phyloP scores from a whole-genome alignment of 176 grass and related monocot species.

The Carex scoparia region DNA sequence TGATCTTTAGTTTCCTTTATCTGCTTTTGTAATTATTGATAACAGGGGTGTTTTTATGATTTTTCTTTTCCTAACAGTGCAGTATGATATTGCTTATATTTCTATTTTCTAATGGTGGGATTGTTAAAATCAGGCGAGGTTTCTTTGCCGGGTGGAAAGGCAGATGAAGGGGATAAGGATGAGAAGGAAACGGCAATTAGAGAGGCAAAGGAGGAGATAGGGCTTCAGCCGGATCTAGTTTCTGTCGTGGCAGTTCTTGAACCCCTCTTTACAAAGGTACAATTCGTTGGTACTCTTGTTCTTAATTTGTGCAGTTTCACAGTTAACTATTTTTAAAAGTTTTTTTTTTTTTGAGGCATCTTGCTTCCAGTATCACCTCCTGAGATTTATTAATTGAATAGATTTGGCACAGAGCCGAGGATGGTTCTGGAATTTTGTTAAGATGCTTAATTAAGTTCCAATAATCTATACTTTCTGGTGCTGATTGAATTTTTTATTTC shows the following conservation, averaged over 20 bases:
- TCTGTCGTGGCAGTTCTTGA: slow-evolving; percentile 68
- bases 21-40: neutral
- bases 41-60: neutral
- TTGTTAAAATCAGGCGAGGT: slow-evolving; percentile 53
- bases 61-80: neutral
- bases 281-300: neutral
- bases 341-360: neutral
- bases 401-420: neutral
- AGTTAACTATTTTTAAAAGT: neutral
- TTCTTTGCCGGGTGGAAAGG: slow-evolving; percentile 80
- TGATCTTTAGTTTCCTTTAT: neutral
- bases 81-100: neutral
- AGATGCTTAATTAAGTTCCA: neutral
- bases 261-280: slow-evolving; percentile 82
- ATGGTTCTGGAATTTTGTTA: neutral
- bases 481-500: neutral
- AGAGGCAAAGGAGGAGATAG: slow-evolving; percentile 87
- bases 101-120: neutral
- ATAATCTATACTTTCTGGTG: neutral
- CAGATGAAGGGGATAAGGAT: slow-evolving; percentile 69
- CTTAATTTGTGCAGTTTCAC: neutral
- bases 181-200: slow-evolving; percentile 61
- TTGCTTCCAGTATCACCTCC: neutral
- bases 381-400: neutral
- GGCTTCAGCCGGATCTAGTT: slow-evolving; percentile 59